Percentiles rank a stretch among this genome's conserved stretches.
These are phyloP conservation scores for Microdochium bolleyi DNA, from an alignment of 2,329 filamentous ascomycete species.

Conservation along the genomic window DNA sequence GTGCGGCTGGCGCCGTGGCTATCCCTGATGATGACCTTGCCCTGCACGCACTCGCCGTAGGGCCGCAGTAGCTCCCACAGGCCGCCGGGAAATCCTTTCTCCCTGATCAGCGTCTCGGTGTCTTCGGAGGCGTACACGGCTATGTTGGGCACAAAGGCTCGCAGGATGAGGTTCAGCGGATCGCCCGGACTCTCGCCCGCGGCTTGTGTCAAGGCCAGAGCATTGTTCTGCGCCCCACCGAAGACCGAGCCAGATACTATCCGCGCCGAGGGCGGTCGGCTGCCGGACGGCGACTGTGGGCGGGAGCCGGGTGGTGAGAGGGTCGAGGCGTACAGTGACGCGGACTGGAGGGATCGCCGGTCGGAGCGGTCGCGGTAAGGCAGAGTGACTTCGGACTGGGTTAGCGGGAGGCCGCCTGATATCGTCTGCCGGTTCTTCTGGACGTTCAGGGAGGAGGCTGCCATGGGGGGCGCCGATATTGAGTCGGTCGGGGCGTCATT, in stretches of 20 bases:
- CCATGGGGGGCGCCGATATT: conserved; percentile 61
- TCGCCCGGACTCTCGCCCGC: conserved; percentile 40
- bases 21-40: conserved; percentile 85
- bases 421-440: conserved; percentile 55
- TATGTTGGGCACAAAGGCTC: conserved; percentile 83
- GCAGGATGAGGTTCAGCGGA: conserved; percentile 61
- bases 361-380: conserved; percentile 24
- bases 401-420: conserved; percentile 34
- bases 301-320: conserved; percentile 61
- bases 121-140: conserved; percentile 82
- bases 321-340: conserved; percentile 57
- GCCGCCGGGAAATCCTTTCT: conserved; percentile 78
- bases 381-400: conserved; percentile 44
- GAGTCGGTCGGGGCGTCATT: conserved; percentile 50
- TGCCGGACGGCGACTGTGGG: conserved; percentile 56
- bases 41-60: conserved; percentile 81
- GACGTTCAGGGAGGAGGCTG: conserved; percentile 49
- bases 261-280: conserved; percentile 46
- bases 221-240: conserved; percentile 33
- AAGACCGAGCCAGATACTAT: conserved; percentile 52
- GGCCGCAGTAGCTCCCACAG: conserved; percentile 81
- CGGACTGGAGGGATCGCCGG: conserved; percentile 45
- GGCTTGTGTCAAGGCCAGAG: conserved; percentile 31
- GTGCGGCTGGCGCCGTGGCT: conserved; percentile 76
- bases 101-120: conserved; percentile 68